Conservation (phyloP, 352 stramenopile genomes). For the Globisporangium solare region DNA sequence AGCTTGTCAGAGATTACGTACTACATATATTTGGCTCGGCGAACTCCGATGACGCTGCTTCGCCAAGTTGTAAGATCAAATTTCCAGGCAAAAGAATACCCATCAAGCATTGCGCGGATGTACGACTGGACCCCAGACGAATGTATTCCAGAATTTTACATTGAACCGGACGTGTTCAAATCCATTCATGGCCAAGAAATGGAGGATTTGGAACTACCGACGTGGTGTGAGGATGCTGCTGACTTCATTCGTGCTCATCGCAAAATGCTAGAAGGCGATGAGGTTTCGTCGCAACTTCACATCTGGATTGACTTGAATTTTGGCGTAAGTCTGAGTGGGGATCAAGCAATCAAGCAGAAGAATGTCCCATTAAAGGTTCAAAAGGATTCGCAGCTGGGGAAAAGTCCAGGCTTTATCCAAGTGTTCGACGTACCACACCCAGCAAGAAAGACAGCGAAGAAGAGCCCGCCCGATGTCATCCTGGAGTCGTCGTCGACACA, state of each 20-base stretch:
- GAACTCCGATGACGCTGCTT: slow-evolving; percentile 85
- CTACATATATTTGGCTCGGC: slow-evolving; percentile 94
- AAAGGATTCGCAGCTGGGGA: slow-evolving; percentile 21
- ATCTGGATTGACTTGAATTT: slow-evolving; percentile 98
- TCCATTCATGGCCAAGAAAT: slow-evolving; percentile 76
- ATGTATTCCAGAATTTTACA: slow-evolving; percentile 95
- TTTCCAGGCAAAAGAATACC: slow-evolving; percentile 94
- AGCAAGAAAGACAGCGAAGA: slow-evolving; percentile 7
- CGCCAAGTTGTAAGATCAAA: slow-evolving; percentile 84
- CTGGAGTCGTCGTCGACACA: background rate
- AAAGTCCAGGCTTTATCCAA: slow-evolving; percentile 77
- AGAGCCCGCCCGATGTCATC: background rate
- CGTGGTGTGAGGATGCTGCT: slow-evolving; percentile 58
- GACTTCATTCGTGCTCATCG: slow-evolving; percentile 91
- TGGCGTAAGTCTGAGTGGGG: slow-evolving; percentile 75
- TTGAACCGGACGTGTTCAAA: slow-evolving; percentile 79
- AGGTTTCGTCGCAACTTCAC: slow-evolving; percentile 86
- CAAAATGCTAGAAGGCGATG: slow-evolving; percentile 86
- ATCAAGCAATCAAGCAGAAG: slow-evolving; percentile 81
- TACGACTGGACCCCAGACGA: slow-evolving; percentile 96
- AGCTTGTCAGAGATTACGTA: slow-evolving; percentile 94
- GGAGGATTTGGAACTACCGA: slow-evolving; percentile 62
- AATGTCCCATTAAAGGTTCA: slow-evolving; percentile 84
- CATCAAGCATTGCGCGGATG: slow-evolving; percentile 83
- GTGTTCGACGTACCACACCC: slow-evolving; percentile 51